These are phyloP conservation scores for Neohortaea acidophila DNA, from an alignment of 495 filamentous ascomycete species.

Conservation along the genomic window DNA sequence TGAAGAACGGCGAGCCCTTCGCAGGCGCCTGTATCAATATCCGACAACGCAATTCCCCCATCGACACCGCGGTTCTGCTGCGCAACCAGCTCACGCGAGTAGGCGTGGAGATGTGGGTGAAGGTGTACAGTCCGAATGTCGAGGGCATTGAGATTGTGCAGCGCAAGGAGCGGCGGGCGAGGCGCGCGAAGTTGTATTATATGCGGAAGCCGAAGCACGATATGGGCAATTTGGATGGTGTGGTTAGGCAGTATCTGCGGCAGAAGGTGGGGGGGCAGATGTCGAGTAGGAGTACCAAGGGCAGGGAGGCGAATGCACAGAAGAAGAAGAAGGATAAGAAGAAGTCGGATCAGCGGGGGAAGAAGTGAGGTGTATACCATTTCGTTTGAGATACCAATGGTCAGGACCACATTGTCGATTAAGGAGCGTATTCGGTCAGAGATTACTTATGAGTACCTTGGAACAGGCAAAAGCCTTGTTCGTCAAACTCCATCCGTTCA, in stretches of 20 bases:
- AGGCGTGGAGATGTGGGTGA: slow-evolving; percentile 96
- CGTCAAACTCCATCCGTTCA: no score
- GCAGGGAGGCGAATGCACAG: slow-evolving; percentile 18
- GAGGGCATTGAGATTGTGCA: slow-evolving; percentile 88
- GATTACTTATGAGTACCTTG: no score
- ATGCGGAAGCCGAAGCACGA: slow-evolving; percentile 66
- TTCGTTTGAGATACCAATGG: no score
- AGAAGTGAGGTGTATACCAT: no score
- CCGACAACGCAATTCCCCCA: slow-evolving; percentile 47
- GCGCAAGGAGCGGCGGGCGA: slow-evolving; percentile 63
- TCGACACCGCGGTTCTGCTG: slow-evolving; percentile 75
- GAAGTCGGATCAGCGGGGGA: no score
- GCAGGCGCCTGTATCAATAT: slow-evolving; percentile 76
- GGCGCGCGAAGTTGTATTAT: slow-evolving; percentile 80
- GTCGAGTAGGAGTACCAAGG: slow-evolving; percentile 20
- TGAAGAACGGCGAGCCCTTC: slow-evolving; percentile 75
- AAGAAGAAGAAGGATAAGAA: slow-evolving; percentile 20
- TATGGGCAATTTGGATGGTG: slow-evolving; percentile 51
- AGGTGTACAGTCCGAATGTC: slow-evolving; percentile 79
- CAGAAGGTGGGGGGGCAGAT: slow-evolving; percentile 36
- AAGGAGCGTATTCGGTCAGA: no score
- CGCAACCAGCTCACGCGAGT: slow-evolving; percentile 67
- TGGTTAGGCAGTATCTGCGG: slow-evolving; percentile 53
- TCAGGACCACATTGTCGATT: no score
- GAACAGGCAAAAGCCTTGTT: no score